Conservation (phyloP, 148 eudicot species). For the Simmondsia chinensis region DNA sequence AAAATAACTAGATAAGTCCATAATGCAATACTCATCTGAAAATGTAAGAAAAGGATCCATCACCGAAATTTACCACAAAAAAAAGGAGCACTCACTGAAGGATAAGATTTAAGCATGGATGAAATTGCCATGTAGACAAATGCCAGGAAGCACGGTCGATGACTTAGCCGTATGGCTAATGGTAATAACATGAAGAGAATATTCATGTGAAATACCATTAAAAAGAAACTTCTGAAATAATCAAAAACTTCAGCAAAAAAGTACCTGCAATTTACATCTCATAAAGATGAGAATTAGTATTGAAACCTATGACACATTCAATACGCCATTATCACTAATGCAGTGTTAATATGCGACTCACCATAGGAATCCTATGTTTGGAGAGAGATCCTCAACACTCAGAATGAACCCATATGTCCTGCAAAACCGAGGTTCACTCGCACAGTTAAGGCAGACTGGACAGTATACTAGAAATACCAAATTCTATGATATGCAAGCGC, state of each 20-base stretch:
- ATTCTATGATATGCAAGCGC: neutral
- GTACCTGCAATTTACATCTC: constrained; percentile 65
- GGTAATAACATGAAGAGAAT: constrained; percentile 92
- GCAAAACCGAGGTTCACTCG: constrained; percentile 26
- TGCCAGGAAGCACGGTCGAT: constrained; percentile 89
- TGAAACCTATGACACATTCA: neutral
- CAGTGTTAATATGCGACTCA: constrained; percentile 23
- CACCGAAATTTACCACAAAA: too few species aligned
- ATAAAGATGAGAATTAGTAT: constrained; percentile 4
- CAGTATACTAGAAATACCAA: neutral
- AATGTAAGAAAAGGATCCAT: neutral
- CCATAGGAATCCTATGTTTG: constrained; percentile 93
- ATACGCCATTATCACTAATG: neutral
- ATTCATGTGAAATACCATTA: constrained; percentile 80
- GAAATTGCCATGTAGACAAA: constrained; percentile 79
- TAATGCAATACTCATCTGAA: too few species aligned
- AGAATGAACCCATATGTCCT: constrained; percentile 91
- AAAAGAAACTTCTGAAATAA: constrained; percentile 85
- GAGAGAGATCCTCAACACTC: constrained; percentile 87
- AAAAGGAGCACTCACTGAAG: constrained; percentile 72
- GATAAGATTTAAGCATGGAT: constrained; percentile 92
- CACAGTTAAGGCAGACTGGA: constrained; percentile 3
- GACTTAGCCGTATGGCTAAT: constrained; percentile 77
- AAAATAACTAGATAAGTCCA: neutral
- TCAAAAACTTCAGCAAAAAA: constrained; percentile 99